A percentile compares a stretch with the other conserved stretches of the same genome.
These are phyloP conservation scores for Scenedesmus sp. DNA, from an alignment of 163 green algal genomes.

Conservation along the genomic window DNA sequence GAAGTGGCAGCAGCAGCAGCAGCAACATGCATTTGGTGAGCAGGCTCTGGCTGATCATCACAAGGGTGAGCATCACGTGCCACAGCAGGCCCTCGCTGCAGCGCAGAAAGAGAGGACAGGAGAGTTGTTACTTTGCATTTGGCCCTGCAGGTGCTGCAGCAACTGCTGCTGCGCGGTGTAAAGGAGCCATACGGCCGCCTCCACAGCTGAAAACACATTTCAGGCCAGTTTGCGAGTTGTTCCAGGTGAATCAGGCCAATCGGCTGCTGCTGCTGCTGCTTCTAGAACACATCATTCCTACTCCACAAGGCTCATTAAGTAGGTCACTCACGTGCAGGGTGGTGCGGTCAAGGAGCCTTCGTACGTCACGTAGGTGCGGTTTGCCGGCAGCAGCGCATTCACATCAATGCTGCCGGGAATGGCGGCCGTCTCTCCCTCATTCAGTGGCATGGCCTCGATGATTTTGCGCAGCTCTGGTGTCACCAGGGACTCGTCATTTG, in stretches of 20 bases:
- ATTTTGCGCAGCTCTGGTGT: conserved; percentile 28
- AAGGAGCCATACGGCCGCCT: too few relatives aligned
- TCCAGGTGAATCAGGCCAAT: too few relatives aligned
- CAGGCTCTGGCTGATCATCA: too few relatives aligned
- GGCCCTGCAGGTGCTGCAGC: too few relatives aligned
- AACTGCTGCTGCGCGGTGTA: too few relatives aligned
- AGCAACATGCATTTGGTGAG: background rate
- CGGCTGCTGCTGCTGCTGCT: too few relatives aligned
- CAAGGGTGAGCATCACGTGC: background rate
- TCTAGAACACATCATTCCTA: too few relatives aligned
- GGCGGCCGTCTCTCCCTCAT: background rate
- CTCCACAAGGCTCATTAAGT: too few relatives aligned
- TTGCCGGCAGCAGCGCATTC: background rate
- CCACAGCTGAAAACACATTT: too few relatives aligned
- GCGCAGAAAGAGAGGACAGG: background rate
- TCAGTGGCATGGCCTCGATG: conserved; percentile 16
- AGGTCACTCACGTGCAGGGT: conserved; percentile 8
- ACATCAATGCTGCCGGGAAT: background rate
- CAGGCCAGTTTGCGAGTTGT: too few relatives aligned
- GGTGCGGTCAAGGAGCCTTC: background rate
- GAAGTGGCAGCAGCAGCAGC: background rate
- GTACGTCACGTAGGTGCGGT: conserved; percentile 28
- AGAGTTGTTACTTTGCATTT: too few relatives aligned
- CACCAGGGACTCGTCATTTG: background rate
- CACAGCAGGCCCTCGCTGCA: background rate